These are phyloP conservation scores for Aspergillus carbonarius DNA, from an alignment of 2,329 filamentous ascomycete species.

Conservation along the genomic window DNA sequence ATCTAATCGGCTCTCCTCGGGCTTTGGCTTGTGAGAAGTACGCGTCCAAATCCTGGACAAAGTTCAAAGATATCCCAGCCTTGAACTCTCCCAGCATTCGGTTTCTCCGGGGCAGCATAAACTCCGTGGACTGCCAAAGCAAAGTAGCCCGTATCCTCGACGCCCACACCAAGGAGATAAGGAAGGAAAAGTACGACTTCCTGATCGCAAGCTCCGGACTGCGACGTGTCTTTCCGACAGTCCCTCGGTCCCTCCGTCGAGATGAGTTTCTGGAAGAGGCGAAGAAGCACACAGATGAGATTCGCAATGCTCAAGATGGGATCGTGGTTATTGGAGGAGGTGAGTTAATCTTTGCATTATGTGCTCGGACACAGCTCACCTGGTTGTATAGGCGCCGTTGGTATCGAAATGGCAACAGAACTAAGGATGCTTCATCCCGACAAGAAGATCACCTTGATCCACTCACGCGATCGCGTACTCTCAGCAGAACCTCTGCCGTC, in stretches of 20 bases:
- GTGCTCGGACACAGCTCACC: not conserved
- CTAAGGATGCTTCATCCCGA: constrained; percentile 66
- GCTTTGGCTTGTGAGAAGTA: constrained; percentile 65
- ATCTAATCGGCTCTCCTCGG: constrained; percentile 73
- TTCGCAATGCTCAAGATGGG: constrained; percentile 49
- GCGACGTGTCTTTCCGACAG: constrained; percentile 68
- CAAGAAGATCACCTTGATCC: constrained; percentile 69
- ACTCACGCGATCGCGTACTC: constrained; percentile 68
- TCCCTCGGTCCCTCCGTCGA: constrained; percentile 60
- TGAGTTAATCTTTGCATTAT: constrained; percentile 18
- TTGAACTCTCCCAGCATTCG: constrained; percentile 63
- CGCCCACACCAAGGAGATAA: constrained; percentile 44
- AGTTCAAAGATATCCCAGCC: constrained; percentile 65
- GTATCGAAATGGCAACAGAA: constrained; percentile 79
- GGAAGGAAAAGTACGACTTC: constrained; percentile 63
- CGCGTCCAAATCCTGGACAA: constrained; percentile 68
- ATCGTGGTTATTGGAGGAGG: constrained; percentile 73
- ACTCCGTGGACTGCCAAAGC: constrained; percentile 56
- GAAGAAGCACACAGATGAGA: constrained; percentile 24
- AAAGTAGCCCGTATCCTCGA: constrained; percentile 61
- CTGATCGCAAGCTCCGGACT: constrained; percentile 72
- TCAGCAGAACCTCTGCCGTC: constrained; percentile 71
- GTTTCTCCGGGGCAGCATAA: constrained; percentile 66
- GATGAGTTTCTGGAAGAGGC: constrained; percentile 29
- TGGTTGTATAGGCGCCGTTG: constrained; percentile 61